Evolutionary conservation across 2,329 filamentous ascomycete species (phyloP).

Genomic region (Verticillium nubilum): DNA sequence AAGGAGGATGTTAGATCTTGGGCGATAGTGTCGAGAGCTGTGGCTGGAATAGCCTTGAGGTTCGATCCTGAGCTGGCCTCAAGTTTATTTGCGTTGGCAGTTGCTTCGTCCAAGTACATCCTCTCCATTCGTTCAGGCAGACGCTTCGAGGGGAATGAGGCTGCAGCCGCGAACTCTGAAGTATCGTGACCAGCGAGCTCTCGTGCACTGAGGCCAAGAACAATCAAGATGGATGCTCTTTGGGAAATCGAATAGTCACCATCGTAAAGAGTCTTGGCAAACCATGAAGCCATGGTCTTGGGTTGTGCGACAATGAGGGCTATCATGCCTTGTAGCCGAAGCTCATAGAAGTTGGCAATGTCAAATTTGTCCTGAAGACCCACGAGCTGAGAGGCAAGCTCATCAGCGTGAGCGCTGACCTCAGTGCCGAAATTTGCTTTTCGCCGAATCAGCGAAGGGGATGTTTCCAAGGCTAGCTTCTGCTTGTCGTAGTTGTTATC

Average conservation of each 20-base stretch:
- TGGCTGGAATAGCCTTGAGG: constrained; percentile 47
- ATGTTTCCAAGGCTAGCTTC: constrained; percentile 70
- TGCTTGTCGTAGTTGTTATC: constrained; percentile 82
- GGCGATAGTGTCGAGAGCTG: constrained; percentile 64
- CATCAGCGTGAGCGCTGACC: constrained; percentile 75
- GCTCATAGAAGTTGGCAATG: constrained; percentile 68
- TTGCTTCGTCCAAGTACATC: constrained; percentile 47
- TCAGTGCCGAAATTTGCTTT: constrained; percentile 88
- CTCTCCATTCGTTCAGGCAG: constrained; percentile 70
- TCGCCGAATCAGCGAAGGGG: constrained; percentile 74
- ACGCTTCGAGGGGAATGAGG: constrained; percentile 72
- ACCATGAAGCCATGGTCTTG: constrained; percentile 74
- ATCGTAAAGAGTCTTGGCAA: constrained; percentile 79
- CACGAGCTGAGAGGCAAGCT: constrained; percentile 70
- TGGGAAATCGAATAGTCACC: constrained; percentile 89
- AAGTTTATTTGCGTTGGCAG: constrained; percentile 13
- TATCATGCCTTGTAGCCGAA: constrained; percentile 75
- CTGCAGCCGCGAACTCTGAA: constrained; percentile 41
- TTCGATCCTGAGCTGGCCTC: constrained; percentile 17
- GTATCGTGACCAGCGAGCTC: constrained; percentile 76
- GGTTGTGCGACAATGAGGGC: constrained; percentile 75
- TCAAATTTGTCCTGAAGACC: constrained; percentile 84
- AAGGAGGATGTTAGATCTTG: constrained; percentile 64
- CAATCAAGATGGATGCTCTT: constrained; percentile 73
- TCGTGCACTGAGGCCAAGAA: constrained; percentile 74